Percentiles rank a stretch among this genome's conserved stretches.
phyloP scores from a whole-genome alignment of 768 basidiomycete species.

The Boletus pseudo-olivaceus region DNA sequence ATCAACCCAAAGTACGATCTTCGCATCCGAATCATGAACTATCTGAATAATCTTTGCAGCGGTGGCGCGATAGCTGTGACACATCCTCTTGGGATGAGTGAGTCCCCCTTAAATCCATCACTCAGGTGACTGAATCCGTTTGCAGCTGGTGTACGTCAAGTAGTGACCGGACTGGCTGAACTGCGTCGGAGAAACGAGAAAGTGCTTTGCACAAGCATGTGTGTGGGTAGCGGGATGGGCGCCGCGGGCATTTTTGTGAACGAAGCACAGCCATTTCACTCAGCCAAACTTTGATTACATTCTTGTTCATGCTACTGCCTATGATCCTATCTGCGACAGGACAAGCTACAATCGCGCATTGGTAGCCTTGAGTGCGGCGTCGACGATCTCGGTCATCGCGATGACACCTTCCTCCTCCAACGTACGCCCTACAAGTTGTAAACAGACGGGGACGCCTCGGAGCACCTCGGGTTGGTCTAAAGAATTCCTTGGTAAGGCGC shows the following conservation, averaged over 20 bases:
- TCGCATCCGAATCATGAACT: not conserved
- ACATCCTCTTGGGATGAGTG: constrained; percentile 84
- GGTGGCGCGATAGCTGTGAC: constrained; percentile 84
- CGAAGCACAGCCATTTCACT: constrained; percentile 38
- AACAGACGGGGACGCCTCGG: constrained; percentile 53
- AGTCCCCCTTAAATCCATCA: constrained; percentile 20
- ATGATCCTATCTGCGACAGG: not conserved
- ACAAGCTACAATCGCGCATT: not conserved
- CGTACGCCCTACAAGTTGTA: constrained; percentile 68
- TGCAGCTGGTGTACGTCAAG: constrained; percentile 79
- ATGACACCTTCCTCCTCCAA: constrained; percentile 76
- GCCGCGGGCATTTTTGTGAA: constrained; percentile 80
- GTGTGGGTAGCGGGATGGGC: constrained; percentile 86
- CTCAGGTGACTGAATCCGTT: constrained; percentile 12
- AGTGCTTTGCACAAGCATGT: constrained; percentile 80
- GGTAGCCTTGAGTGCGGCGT: constrained; percentile 42
- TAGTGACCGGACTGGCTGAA: constrained; percentile 84
- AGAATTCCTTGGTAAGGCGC: not conserved
- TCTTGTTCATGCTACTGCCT: not conserved
- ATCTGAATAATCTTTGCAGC: constrained; percentile 35
- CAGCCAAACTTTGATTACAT: constrained; percentile 24
- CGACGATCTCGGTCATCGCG: constrained; percentile 64
- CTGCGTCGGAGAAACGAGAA: constrained; percentile 64
- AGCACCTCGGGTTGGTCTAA: constrained; percentile 58
- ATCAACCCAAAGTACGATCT: constrained; percentile 77